Evolutionary conservation across 768 basidiomycete species (phyloP).

Genomic region (Pilatotrama ljubarskyi): DNA sequence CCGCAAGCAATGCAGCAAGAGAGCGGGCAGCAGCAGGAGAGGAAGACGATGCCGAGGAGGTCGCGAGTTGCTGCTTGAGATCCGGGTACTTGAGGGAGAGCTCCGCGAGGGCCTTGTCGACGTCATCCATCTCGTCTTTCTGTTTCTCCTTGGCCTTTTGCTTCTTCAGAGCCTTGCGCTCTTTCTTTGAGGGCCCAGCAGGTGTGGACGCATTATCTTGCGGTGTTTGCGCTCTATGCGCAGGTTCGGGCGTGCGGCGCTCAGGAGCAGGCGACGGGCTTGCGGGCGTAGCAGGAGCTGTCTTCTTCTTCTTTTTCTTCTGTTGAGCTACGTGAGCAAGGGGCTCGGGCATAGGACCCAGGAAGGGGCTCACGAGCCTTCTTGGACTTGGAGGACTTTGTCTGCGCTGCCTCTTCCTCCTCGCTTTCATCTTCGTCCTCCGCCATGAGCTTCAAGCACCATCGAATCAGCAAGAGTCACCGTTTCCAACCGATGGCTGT

Average conservation of each 20-base stretch:
- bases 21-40: slow-evolving; percentile 29
- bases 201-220: slow-evolving; percentile 7
- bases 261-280: slow-evolving; percentile 3
- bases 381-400: slow-evolving; percentile 27
- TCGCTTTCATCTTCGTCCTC: slow-evolving; percentile 8
- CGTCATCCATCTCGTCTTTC: slow-evolving; percentile 65
- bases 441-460: slow-evolving; percentile 14
- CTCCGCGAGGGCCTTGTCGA: slow-evolving; percentile 84
- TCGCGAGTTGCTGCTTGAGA: slow-evolving; percentile 41
- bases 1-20: slow-evolving; percentile 61
- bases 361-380: slow-evolving; percentile 29
- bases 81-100: slow-evolving; percentile 75
- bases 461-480: not conserved
- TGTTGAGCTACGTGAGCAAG: slow-evolving; percentile 13
- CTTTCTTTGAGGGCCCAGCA: slow-evolving; percentile 37
- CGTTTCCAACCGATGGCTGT: too few species aligned
- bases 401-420: slow-evolving; percentile 16
- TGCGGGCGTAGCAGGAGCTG: slow-evolving; percentile 12
- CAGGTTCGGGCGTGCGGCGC: not conserved
- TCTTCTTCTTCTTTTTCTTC: slow-evolving; percentile 33
- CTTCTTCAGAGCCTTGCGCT: slow-evolving; percentile 59
- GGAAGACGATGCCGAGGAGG: slow-evolving; percentile 22
- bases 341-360: not conserved
- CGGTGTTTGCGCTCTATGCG: not conserved
- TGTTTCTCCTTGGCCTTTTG: slow-evolving; percentile 59